These are phyloP conservation scores for Meyerozyma smithsonii DNA, from an alignment of 1,139 yeast species.

Conservation along the genomic window DNA sequence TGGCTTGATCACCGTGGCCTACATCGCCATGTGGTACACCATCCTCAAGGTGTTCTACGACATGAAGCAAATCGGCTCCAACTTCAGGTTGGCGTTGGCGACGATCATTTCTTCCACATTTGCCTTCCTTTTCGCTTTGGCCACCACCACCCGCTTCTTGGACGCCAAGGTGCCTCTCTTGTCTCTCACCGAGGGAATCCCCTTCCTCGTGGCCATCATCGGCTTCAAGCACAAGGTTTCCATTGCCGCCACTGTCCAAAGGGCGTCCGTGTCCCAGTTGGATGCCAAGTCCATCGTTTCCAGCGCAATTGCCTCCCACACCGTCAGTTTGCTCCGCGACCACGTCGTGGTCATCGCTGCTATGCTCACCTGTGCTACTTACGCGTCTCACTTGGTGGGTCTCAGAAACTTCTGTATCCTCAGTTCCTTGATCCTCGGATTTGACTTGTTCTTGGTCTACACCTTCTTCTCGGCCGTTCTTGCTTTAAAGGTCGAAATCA, in stretches of 20 bases:
- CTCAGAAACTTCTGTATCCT: constrained; percentile 80
- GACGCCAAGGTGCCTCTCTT: constrained; percentile 61
- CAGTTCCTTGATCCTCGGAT: constrained; percentile 66
- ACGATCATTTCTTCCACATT: constrained; percentile 77
- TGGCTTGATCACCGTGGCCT: constrained; percentile 74
- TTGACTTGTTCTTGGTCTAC: constrained; percentile 69
- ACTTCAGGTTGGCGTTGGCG: constrained; percentile 84
- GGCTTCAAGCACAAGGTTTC: constrained; percentile 89
- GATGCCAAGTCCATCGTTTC: constrained; percentile 46
- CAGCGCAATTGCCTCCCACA: constrained; percentile 61
- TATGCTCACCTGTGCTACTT: constrained; percentile 59
- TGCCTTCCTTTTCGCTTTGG: constrained; percentile 80
- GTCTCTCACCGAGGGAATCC: constrained; percentile 85
- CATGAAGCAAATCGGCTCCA: constrained; percentile 79
- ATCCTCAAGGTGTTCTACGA: constrained; percentile 72
- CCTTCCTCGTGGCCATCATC: constrained; percentile 86
- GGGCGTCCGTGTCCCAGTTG: constrained; percentile 27
- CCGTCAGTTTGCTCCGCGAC: constrained; percentile 73
- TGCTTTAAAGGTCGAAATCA: constrained; percentile 85
- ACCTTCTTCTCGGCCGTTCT: constrained; percentile 85
- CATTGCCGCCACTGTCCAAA: constrained; percentile 62
- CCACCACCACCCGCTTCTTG: constrained; percentile 50
- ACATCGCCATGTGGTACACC: constrained; percentile 87
- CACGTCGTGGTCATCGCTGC: constrained; percentile 73
- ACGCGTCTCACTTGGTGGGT: constrained; percentile 71